Conservation (phyloP, 176 grass and related monocot genomes). For the Dactylis glomerata region DNA sequence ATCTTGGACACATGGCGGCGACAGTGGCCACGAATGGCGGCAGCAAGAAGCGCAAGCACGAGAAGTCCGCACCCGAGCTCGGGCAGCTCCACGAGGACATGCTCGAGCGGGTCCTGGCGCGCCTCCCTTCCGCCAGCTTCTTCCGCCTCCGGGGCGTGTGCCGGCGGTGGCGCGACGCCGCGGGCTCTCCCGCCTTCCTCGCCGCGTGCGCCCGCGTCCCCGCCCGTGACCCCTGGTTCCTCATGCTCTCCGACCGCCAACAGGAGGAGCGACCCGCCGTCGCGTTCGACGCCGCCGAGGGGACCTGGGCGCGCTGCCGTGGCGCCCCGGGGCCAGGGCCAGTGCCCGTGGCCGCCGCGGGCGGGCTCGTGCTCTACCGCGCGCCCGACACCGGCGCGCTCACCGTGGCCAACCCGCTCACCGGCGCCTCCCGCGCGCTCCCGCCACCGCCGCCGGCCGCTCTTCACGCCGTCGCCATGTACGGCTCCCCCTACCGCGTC, state of each 20-base stretch:
- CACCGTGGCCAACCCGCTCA: conserved; percentile 71
- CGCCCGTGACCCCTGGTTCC: conserved; percentile 66
- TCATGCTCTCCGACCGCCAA: conserved; percentile 53
- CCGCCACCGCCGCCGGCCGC: conserved; percentile 16
- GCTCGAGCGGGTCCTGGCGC: conserved; percentile 68
- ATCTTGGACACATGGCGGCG: neutral
- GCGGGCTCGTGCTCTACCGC: conserved; percentile 67
- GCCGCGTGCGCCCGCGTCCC: conserved; percentile 54
- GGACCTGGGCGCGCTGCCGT: conserved; percentile 32
- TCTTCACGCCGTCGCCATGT: conserved; percentile 70
- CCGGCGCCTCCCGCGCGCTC: conserved; percentile 54
- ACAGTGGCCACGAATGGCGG: neutral
- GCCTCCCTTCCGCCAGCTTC: conserved; percentile 65
- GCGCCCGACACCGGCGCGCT: conserved; percentile 28
- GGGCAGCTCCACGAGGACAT: conserved; percentile 74
- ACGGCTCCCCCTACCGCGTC: conserved; percentile 47
- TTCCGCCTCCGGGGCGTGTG: conserved; percentile 72
- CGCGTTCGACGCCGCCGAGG: conserved; percentile 43
- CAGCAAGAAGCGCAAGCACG: conserved; percentile 46
- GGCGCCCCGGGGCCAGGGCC: conserved; percentile 23
- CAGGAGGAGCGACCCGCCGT: neutral
- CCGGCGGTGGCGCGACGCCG: conserved; percentile 49
- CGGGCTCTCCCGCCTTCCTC: conserved; percentile 54
- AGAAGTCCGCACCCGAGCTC: conserved; percentile 8
- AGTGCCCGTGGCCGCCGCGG: conserved; percentile 63